A percentile compares a stretch with the other conserved stretches of the same genome.
These are phyloP conservation scores for Diaporthe caulivora DNA, from an alignment of 2,329 filamentous ascomycete species.

Conservation along the genomic window DNA sequence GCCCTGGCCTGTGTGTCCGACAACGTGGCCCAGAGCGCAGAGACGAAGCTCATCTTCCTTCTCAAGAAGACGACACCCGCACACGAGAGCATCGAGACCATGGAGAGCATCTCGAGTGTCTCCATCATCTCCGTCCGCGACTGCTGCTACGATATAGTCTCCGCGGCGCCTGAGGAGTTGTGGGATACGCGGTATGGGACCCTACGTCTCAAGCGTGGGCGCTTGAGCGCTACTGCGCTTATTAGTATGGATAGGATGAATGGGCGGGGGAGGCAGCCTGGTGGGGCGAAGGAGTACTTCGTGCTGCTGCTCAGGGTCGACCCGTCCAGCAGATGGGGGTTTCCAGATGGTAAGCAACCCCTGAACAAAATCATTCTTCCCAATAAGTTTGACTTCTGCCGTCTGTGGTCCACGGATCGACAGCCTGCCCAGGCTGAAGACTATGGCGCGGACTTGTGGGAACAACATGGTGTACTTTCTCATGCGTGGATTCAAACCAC, in stretches of 20 bases:
- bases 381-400: background rate
- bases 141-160: conserved; percentile 17
- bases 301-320: conserved; percentile 20
- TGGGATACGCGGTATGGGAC: conserved; percentile 24
- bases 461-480: background rate
- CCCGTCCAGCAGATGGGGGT: conserved; percentile 24
- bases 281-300: background rate
- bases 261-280: background rate
- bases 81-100: conserved; percentile 25
- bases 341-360: background rate
- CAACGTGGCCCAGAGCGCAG: conserved; percentile 25
- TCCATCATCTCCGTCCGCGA: background rate
- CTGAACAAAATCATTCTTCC: background rate
- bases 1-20: conserved; percentile 16
- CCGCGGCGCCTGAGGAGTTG: conserved; percentile 9
- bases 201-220: background rate
- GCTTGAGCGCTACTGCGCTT: conserved; percentile 16
- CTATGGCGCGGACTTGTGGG: background rate
- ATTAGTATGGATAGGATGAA: conserved; percentile 24
- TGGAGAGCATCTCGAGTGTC: conserved; percentile 12
- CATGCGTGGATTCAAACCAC: background rate
- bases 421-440: background rate
- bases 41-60: conserved; percentile 24
- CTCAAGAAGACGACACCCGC: conserved; percentile 18
- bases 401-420: background rate